These are phyloP conservation scores for Draba incana DNA, from an alignment of 345 rosid genomes.

Conservation along the genomic window DNA sequence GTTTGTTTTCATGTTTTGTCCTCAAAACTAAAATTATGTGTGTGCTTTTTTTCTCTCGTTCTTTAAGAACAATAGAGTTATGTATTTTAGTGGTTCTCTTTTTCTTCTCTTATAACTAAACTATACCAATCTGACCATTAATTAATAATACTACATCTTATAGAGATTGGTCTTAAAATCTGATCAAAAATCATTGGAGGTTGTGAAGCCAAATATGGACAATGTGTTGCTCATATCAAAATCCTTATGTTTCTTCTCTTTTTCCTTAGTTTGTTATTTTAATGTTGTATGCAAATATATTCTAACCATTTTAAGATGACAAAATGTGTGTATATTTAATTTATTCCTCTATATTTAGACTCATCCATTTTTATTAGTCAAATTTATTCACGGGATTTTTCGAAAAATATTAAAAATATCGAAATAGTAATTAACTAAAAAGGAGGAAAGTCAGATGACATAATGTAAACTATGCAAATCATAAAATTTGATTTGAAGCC, in stretches of 20 bases:
- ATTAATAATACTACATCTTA: neutral
- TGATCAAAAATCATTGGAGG: neutral
- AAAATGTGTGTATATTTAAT: conserved; percentile 3
- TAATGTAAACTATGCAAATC: conserved; percentile 25
- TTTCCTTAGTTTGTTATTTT: neutral
- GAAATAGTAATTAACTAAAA: neutral
- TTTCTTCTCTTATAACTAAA: neutral
- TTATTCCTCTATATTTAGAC: conserved; percentile 7
- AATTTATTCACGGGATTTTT: neutral
- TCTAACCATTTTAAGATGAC: conserved; percentile 27
- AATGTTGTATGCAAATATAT: conserved; percentile 10
- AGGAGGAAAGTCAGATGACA: conserved; percentile 32
- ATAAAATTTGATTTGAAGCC: conserved; percentile 36
- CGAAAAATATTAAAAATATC: neutral
- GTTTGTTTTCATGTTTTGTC: conserved; percentile 22
- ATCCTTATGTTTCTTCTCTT: conserved; percentile 17
- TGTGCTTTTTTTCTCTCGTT: conserved; percentile 12
- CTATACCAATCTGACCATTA: neutral
- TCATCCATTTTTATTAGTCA: neutral
- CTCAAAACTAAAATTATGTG: conserved; percentile 9
- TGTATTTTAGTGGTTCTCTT: conserved; percentile 8
- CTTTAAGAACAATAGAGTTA: conserved; percentile 6
- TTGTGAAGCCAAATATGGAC: conserved; percentile 21
- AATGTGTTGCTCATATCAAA: conserved; percentile 10
- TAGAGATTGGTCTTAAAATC: neutral